Evolutionary conservation across 1,284 basidiomycete species (phyloP).

Genomic region (Cutaneotrichosporon dermatis): DNA sequence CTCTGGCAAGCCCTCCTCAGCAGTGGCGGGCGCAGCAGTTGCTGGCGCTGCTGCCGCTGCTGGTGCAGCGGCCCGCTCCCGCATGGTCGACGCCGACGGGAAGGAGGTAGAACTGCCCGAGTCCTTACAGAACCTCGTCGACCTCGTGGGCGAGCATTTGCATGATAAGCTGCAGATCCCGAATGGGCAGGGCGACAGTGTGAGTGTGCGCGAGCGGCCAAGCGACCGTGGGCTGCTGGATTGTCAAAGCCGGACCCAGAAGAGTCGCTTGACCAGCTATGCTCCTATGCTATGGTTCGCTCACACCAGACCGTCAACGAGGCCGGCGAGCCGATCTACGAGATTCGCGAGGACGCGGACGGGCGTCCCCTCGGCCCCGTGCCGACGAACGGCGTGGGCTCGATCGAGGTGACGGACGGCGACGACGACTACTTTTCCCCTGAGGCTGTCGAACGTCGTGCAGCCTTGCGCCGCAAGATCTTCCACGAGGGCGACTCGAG

Average conservation of each 20-base stretch:
- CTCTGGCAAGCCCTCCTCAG: too few species aligned
- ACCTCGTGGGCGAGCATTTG: conserved; percentile 18
- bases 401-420: conserved; percentile 10
- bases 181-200: not conserved
- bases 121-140: conserved; percentile 17
- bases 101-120: conserved; percentile 9
- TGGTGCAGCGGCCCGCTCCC: not conserved
- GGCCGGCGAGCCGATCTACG: conserved; percentile 42
- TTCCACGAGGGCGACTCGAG: conserved; percentile 28
- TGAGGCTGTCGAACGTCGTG: conserved; percentile 31
- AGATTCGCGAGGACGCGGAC: conserved; percentile 39
- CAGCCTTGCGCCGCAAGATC: conserved; percentile 26
- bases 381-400: conserved; percentile 15
- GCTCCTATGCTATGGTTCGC: not conserved
- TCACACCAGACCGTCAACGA: conserved; percentile 27
- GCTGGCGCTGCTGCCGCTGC: too few species aligned
- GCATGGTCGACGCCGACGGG: not conserved
- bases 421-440: conserved; percentile 31
- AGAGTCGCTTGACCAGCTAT: too few species aligned
- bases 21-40: too few species aligned
- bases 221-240: too few species aligned
- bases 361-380: conserved; percentile 29
- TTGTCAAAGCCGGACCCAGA: too few species aligned
- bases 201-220: not conserved
- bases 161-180: conserved; percentile 15